Evolutionary conservation across 2,329 filamentous ascomycete genomes (phyloP), one percentile per base, ranked within the genome.

Genomic region (Penicillium freii): DNA sequence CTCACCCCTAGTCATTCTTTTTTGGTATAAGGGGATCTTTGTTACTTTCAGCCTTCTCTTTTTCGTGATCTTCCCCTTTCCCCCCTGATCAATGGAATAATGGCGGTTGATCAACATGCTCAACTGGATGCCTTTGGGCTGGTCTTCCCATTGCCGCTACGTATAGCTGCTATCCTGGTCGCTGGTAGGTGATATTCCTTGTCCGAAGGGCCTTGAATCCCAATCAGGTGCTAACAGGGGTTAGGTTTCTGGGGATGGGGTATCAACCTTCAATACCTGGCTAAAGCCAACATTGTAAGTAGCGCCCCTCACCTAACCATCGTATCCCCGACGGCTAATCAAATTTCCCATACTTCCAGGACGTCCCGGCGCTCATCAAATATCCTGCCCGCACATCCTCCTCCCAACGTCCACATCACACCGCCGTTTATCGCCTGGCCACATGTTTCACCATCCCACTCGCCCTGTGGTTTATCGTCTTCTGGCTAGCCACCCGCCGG

Each of bases 201-300:
- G 40, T 19, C 40, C 43, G 15, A 31, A 23, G 42, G 39, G 40
- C 10, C 10, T 13, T 19, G n/a, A 34, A 23, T 23, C 25, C 17
- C n/a, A 34, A 46, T 17, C 23, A 38, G 50, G 17, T 8, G 34
- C 39, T 64, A 52, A 61, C 49, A 61, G 62, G 54, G 31, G 34
- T 64, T 34, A 95, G 92, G 91, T 66, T 87, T 96, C 69, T 97
- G 93, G 93, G 92, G 91, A 73, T 99, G 93, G 92, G 92, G 88
- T 64, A 76, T 89, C 66, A 97, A 97, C 78, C 85, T 97, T 40
- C 92, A 97, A 72, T 92, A 91, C 77, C 86, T 97, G 59, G 82
- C 88, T 68, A 77, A 85, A 57, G 81, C 87, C 69, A 89, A 89
- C 72, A 95, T 99, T 78, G 84, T 86, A 75, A 60, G 81, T 72